Evolutionary conservation across 2,329 filamentous ascomycete species (phyloP).

Genomic region (Nothopassalora personata): DNA sequence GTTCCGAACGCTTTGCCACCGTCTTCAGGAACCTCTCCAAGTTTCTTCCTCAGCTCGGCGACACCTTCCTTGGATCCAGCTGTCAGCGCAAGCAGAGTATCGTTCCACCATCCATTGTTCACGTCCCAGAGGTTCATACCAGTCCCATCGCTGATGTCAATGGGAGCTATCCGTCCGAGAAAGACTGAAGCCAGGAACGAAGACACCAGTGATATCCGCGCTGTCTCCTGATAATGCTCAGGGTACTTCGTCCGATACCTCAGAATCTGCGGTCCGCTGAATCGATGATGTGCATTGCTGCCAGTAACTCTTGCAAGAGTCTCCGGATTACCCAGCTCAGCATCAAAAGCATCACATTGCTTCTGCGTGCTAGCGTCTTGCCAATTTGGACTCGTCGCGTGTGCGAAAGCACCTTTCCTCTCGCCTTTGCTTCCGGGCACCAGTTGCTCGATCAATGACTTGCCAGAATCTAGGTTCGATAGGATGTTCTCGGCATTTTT

Average conservation of each 20-base stretch:
- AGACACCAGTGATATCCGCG: constrained; percentile 86
- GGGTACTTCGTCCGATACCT: constrained; percentile 76
- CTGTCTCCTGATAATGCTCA: constrained; percentile 71
- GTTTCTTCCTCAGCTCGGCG: constrained; percentile 65
- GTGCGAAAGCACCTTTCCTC: constrained; percentile 61
- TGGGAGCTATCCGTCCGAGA: constrained; percentile 75
- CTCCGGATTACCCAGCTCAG: constrained; percentile 58
- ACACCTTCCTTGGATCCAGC: constrained; percentile 59
- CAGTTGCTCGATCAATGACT: constrained; percentile 68
- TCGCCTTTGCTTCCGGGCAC: constrained; percentile 36
- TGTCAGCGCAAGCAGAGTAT: constrained; percentile 67
- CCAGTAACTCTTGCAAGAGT: constrained; percentile 75
- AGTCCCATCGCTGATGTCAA: constrained; percentile 91
- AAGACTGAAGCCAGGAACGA: constrained; percentile 92
- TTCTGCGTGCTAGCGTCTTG: constrained; percentile 92
- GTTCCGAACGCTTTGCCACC: constrained; percentile 72
- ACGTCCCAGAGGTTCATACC: constrained; percentile 98
- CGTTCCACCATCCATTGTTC: constrained; percentile 64
- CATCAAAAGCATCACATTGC: constrained; percentile 87
- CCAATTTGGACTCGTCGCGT: constrained; percentile 92
- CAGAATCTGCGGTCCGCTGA: constrained; percentile 95
- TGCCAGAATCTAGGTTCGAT: constrained; percentile 52
- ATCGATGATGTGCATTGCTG: constrained; percentile 94
- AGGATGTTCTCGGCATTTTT: constrained; percentile 62
- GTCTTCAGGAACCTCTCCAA: constrained; percentile 74